Conservation (phyloP, 2,329 filamentous ascomycete species). For the Calonectria leucothoes region DNA sequence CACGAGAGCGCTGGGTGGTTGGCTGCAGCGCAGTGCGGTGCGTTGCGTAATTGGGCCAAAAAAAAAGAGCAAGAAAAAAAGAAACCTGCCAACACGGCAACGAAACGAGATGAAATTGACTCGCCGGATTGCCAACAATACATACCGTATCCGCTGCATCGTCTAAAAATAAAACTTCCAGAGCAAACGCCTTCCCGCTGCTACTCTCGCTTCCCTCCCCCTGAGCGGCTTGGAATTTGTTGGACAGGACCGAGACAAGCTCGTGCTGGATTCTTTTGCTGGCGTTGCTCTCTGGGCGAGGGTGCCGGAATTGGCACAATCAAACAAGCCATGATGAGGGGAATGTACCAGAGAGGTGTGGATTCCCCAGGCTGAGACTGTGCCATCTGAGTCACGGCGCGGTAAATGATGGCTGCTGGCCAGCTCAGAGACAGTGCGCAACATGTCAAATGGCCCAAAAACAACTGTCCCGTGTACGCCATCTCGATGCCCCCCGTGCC, state of each 20-base stretch:
- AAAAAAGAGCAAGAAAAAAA: too few species aligned
- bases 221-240: slow-evolving; percentile 35
- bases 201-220: slow-evolving; percentile 14
- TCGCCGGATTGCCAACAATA: not conserved
- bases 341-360: slow-evolving; percentile 26
- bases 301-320: slow-evolving; percentile 28
- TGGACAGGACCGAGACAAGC: slow-evolving; percentile 17
- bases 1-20: not conserved
- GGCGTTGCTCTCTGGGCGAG: slow-evolving; percentile 24
- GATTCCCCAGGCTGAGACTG: slow-evolving; percentile 25
- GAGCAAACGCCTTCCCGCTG: not conserved
- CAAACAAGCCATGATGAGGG: slow-evolving; percentile 16
- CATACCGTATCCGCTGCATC: not conserved
- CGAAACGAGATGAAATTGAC: not conserved
- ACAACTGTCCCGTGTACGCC: not conserved
- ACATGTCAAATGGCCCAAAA: not conserved
- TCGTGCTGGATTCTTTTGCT: slow-evolving; percentile 26
- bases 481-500: slow-evolving; percentile 2
- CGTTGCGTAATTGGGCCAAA: too few species aligned
- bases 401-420: not conserved
- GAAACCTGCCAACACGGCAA: not conserved
- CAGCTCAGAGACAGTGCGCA: not conserved
- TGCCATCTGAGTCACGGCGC: slow-evolving; percentile 32
- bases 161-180: not conserved
- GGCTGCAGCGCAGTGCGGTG: not conserved